Evolutionary conservation across 495 filamentous ascomycete genomes (phyloP), one percentile per base, ranked within the genome.

Genomic region (Penicillium robsamsonii): DNA sequence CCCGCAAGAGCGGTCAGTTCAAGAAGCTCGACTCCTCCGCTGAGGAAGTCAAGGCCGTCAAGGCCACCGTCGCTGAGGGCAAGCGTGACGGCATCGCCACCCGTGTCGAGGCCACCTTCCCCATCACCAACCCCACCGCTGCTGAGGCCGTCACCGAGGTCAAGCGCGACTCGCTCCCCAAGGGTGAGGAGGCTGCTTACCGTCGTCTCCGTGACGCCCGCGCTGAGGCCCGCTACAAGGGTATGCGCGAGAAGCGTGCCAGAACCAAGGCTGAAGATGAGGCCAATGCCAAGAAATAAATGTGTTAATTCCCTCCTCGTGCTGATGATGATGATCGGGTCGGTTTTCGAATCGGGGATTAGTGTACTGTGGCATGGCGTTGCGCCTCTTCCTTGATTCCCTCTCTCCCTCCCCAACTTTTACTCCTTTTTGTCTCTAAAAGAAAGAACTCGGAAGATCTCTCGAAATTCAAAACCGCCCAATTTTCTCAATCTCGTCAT

Each of bases 191-290:
- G 84, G 86, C 84, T 72, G 93, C 90, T 55, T 97, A 88, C 83
- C 82, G 83, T 71, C 86, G 83, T 59, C 84, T 98, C 67, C 89
- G 94, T 71, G 84, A 90, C 63, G 89, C 90, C 58, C 84, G 93
- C 75, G 87, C 85, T 69, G 91, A 96, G 68, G 89, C 89, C 61
- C 86, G 91, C 71, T 78, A 88, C 64, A 71, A 82, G 35, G 94
- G 94, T 69, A 80, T 82, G 67, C 87, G 92, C 72, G 92, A 94
- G 83, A 97, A 97, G 91, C 85, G 94, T 68, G 87, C 83, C 54
- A 88, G 87, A 85, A 88, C 86, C 57, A 96, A 96, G 89, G 91
- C 88, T 66, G 89, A 92, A 53, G 95, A 95, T 78, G 89, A 87
- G 57, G 82, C 82, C 73, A 85, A 86, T 67, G 85, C 86, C 84